Percentiles rank a stretch among this genome's conserved stretches.
These are phyloP conservation scores for Asterella californica DNA, from an alignment of 225 moss, liverwort and hornwort genomes.

Conservation along the genomic window DNA sequence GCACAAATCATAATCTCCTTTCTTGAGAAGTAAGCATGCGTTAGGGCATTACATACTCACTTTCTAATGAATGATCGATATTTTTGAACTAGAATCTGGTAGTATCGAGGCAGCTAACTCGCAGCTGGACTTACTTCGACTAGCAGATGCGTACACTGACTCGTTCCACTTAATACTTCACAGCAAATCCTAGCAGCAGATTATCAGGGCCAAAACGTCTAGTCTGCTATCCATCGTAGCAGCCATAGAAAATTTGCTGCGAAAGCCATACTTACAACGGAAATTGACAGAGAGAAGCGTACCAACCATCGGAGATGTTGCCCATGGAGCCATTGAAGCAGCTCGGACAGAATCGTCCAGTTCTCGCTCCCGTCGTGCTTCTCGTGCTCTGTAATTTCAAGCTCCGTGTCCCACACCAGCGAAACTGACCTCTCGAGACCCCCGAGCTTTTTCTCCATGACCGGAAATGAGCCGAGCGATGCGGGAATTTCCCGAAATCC, in stretches of 20 bases:
- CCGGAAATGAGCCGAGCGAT: not conserved
- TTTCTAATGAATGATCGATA: too few relatives aligned
- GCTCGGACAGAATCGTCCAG: slow-evolving; percentile 2
- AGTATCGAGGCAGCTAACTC: too few relatives aligned
- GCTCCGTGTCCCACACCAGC: not conserved
- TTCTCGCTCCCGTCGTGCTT: not conserved
- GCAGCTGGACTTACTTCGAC: too few relatives aligned
- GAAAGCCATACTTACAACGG: not conserved
- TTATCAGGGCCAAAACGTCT: too few relatives aligned
- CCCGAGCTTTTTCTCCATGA: not conserved
- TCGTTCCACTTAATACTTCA: too few relatives aligned
- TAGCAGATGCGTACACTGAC: too few relatives aligned
- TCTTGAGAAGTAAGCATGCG: not conserved
- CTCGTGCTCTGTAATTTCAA: not conserved
- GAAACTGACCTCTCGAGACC: not conserved
- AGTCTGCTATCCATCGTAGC: too few relatives aligned
- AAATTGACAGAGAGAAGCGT: slow-evolving; percentile 21
- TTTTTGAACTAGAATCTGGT: too few relatives aligned
- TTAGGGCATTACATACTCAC: not conserved
- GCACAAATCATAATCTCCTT: not conserved
- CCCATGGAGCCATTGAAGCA: slow-evolving; percentile 26
- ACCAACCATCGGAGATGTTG: slow-evolving; percentile 45
- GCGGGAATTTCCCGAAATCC: not conserved
- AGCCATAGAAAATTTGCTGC: not conserved
- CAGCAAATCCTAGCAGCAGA: too few relatives aligned